Percentiles rank a stretch among this genome's conserved stretches.
phyloP scores from a whole-genome alignment of 768 basidiomycete genomes.

The Nidularia sp. region DNA sequence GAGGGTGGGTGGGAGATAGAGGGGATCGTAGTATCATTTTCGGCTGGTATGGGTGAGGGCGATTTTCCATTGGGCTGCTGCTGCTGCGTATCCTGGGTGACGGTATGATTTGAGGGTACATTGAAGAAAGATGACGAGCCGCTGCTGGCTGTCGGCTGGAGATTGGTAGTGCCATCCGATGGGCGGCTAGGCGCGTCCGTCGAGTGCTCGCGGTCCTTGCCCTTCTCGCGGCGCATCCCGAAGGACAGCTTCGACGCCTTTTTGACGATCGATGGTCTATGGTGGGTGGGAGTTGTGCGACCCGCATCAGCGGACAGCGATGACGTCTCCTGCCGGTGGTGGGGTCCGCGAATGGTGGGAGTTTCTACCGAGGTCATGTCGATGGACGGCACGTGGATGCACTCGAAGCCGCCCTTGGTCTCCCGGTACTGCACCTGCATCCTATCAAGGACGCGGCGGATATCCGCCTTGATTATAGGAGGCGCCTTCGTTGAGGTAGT shows the following conservation, averaged over 20 bases:
- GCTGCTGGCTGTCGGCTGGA: slow-evolving; percentile 59
- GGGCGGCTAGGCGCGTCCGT: slow-evolving; percentile 32
- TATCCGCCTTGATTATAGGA: slow-evolving; percentile 75
- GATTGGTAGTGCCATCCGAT: slow-evolving; percentile 45
- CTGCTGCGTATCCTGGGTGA: slow-evolving; percentile 1
- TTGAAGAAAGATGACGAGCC: slow-evolving; percentile 87
- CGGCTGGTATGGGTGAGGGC: slow-evolving; percentile 1
- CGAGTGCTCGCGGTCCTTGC: slow-evolving; percentile 43
- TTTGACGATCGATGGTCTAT: slow-evolving; percentile 57
- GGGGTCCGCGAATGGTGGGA: slow-evolving; percentile 17
- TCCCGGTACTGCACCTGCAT: slow-evolving; percentile 96
- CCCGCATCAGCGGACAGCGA: slow-evolving; percentile 40
- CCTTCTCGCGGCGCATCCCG: slow-evolving; percentile 52
- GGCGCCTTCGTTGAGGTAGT: slow-evolving; percentile 93
- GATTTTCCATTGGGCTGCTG: no score
- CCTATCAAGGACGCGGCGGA: slow-evolving; percentile 81
- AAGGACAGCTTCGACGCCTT: slow-evolving; percentile 81
- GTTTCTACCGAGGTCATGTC: slow-evolving; percentile 73
- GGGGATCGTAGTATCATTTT: slow-evolving; percentile 9
- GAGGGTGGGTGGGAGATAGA: slow-evolving; percentile 26
- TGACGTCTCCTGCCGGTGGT: slow-evolving; percentile 37
- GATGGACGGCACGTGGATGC: slow-evolving; percentile 92
- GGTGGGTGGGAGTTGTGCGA: slow-evolving; percentile 23
- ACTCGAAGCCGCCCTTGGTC: slow-evolving; percentile 90
- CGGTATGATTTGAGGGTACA: slow-evolving; percentile 53